phyloP scores from a whole-genome alignment of 208 protist genomes.

The Leishmania arabica region DNA sequence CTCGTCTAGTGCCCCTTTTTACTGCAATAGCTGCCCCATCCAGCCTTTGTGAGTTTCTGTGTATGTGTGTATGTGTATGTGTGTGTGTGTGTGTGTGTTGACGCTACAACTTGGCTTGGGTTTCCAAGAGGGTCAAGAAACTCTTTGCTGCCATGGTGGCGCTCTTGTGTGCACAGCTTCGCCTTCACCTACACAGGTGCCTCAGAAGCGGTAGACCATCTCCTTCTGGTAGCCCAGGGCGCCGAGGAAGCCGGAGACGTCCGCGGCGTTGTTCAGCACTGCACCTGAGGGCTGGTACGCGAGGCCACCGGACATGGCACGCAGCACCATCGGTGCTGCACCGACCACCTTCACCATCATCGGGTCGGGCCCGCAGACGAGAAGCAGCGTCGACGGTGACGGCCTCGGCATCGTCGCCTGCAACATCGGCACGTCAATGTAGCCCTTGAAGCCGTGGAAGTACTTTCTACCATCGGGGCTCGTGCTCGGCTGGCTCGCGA shows the following conservation, averaged over 20 bases:
- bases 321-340: slow-evolving; percentile 50
- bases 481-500: slow-evolving; percentile 34
- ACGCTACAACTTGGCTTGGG: background rate
- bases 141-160: background rate
- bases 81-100: background rate
- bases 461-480: slow-evolving; percentile 51
- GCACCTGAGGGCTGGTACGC: slow-evolving; percentile 80
- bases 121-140: background rate
- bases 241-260: slow-evolving; percentile 77
- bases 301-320: slow-evolving; percentile 70
- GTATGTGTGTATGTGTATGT: background rate
- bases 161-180: background rate
- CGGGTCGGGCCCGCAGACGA: slow-evolving; percentile 87
- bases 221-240: slow-evolving; percentile 79
- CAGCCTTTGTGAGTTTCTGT: background rate
- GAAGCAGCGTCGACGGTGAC: slow-evolving; percentile 66
- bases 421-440: slow-evolving; percentile 74
- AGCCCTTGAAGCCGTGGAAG: slow-evolving; percentile 84
- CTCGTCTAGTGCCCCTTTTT: background rate
- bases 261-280: slow-evolving; percentile 77
- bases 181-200: background rate
- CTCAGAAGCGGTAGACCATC: slow-evolving; percentile 87
- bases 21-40: background rate
- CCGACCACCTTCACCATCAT: slow-evolving; percentile 87
- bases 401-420: slow-evolving; percentile 79